Base-by-base conservation (phyloP, 768 basidiomycete genomes). In the Boletellus ananiceps region DNA sequence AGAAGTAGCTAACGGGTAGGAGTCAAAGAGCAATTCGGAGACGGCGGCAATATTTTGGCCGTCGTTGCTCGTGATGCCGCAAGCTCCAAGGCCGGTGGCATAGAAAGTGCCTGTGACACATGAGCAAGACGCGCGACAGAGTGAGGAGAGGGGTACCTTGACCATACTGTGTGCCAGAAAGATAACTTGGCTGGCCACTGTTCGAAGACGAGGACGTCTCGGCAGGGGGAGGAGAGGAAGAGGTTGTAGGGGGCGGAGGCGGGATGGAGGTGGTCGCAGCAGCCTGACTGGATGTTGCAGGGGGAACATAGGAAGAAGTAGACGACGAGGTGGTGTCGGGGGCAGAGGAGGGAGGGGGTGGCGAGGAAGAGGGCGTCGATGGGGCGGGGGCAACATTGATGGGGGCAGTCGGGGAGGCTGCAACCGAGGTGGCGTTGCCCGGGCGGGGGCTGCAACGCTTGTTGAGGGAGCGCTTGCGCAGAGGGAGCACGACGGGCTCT, bases 121-220 rank as follows among this genome's bases (percentile, higher is more conserved):
- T 51, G n/a, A 53, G 25, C 3, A 25, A n/a, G 13, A 21, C 13
- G 32, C 1, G 1, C 13, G 34, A 32, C 16, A 18, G 1, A 57
- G 34, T 15, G 5, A 2, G 50, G 31, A 49, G 5, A 37, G 5
- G 45, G 49, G 27, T 56, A 70, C 74, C 80, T 49, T 81, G 60
- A 15, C 85, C 83, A 2, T 57, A 56, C 49, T 82, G 76, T 0
- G 69, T 72, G 16, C 82, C 82, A 19, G 38, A 47, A 64, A 81
- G 56, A 64, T 68, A 80, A 58, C 74, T 70, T 31, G 68, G 71
- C 31, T 32, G 44, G 21, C 55, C 19, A 13, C 43, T 47, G 34
- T 14, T 31, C n/a, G 56, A 36, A 7, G 63, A 34, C 0, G 56
- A n/a, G 13, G 57, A 31, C 2, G 61, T 57, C 13, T 57, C 57